phyloP scores from a whole-genome alignment of 176 grass and related monocot species.

The Zoysia pacifica region DNA sequence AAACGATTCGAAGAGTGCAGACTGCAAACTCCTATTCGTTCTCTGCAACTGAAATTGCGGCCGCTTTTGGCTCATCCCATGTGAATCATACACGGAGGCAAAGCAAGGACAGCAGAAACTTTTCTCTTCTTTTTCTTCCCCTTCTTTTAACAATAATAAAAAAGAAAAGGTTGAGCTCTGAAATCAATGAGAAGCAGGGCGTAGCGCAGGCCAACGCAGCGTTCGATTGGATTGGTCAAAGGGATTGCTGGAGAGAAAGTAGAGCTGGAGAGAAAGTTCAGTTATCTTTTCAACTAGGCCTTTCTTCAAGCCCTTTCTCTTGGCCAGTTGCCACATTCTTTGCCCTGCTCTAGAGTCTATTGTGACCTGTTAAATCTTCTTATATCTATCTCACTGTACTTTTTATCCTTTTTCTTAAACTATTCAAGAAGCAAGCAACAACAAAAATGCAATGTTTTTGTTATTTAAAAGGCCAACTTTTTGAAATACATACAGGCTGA shows the following conservation, averaged over 20 bases:
- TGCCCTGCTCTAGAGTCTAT: slow-evolving; percentile 19
- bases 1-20: slow-evolving; percentile 26
- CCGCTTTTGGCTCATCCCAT: slow-evolving; percentile 27
- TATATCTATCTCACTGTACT: background rate
- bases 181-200: background rate
- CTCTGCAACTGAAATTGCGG: slow-evolving; percentile 37
- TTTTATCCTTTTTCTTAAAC: slow-evolving; percentile 27
- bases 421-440: slow-evolving; percentile 28
- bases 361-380: slow-evolving; percentile 15
- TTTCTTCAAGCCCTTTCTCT: slow-evolving; percentile 26
- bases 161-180: slow-evolving; percentile 8
- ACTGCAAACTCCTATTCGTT: slow-evolving; percentile 32
- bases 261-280: slow-evolving; percentile 56
- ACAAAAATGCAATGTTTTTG: background rate
- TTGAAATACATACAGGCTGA: slow-evolving; percentile 10
- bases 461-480: background rate
- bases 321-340: slow-evolving; percentile 47
- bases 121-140: background rate
- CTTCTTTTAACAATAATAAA: background rate
- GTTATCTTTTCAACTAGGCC: slow-evolving; percentile 43
- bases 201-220: slow-evolving; percentile 32
- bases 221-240: slow-evolving; percentile 45
- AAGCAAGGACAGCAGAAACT: background rate
- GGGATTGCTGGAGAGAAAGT: slow-evolving; percentile 48
- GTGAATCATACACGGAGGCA: slow-evolving; percentile 37